Base-by-base conservation (phyloP, 805 yeast genomes). In the Nakazawaea laoshanensis region DNA sequence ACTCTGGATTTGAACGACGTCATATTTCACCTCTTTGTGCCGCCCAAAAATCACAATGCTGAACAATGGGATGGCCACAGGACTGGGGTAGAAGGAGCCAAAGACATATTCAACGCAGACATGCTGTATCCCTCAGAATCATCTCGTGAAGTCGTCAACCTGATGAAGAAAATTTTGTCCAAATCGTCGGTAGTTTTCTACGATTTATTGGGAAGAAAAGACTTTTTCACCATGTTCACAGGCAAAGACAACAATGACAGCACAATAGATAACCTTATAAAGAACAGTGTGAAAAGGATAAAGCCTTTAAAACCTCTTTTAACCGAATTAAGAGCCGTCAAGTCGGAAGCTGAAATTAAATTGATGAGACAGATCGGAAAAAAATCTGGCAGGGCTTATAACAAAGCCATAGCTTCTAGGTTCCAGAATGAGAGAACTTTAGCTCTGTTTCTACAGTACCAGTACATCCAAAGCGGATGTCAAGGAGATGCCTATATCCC, bases 11-110 rank as follows among this genome's bases (percentile, higher is more conserved):
- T 68, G n/a, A 71, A 67, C 17, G 71, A 74, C 32, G 63, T 73
- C 22, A 52, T 68, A 7, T 71, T 83, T 42, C 89, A 84, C 45
- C 70, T 92, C 79, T 59, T 87, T 31, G 95, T 89, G 3, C 95
- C 87, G 3, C 87, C 86, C 11, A 80, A 81, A 50, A 82, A 88
- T 49, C 69, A 74, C 5, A 65, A 64, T 30, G 73, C 70, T 15
- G 98, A 92, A 56, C 74, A 80, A 42, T 92, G 99, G 99, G 96
- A 89, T 46, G 99, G 99, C 9, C 78, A 73, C 27, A 70, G 94
- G 45, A 80, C 94, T 12, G 99, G 99, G 1, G 67, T 77, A 3
- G 73, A 77, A 30, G 95, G 94, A 11, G 95, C 80, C 0, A 59
- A 57, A 25, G 89, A 86, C 31, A 74, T 77, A 29, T 92, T 92